phyloP scores from a whole-genome alignment of 371 early-diverging fungal genomes.

The Syncephalastrum racemosum region DNA sequence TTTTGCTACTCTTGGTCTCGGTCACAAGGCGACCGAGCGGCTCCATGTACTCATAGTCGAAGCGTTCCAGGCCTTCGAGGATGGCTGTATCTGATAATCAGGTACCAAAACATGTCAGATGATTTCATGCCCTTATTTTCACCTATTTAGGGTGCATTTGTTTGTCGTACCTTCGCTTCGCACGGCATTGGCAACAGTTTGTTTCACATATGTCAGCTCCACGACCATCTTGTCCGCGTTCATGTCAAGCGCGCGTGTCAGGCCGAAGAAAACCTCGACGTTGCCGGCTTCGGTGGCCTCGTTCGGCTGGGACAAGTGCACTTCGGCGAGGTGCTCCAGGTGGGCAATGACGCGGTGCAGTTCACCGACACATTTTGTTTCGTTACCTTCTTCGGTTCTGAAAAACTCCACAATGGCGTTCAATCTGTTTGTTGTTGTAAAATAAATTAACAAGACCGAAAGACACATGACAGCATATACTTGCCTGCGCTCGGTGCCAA shows the following conservation, averaged over 20 bases:
- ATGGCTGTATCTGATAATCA: constrained; percentile 18
- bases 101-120: neutral
- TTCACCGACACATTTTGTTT: constrained; percentile 59
- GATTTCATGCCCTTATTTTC: too few relatives aligned
- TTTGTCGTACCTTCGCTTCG: constrained; percentile 26
- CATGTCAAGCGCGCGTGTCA: constrained; percentile 57
- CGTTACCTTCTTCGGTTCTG: constrained; percentile 71
- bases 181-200: constrained; percentile 29
- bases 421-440: constrained; percentile 31
- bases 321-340: constrained; percentile 66
- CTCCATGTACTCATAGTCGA: constrained; percentile 59
- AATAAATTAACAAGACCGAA: too few relatives aligned
- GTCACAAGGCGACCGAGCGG: constrained; percentile 53
- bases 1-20: constrained; percentile 66
- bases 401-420: constrained; percentile 69
- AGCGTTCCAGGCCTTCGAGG: constrained; percentile 48
- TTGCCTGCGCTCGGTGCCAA: constrained; percentile 65
- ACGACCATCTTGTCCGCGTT: constrained; percentile 67
- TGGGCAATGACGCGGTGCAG: constrained; percentile 66
- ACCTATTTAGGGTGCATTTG: neutral
- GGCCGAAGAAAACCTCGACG: constrained; percentile 54
- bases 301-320: constrained; percentile 43
- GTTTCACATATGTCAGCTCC: constrained; percentile 55
- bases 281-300: constrained; percentile 29
- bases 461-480: neutral